Base-by-base conservation (phyloP, 768 basidiomycete species). In the Aureoboletus auriporus region DNA sequence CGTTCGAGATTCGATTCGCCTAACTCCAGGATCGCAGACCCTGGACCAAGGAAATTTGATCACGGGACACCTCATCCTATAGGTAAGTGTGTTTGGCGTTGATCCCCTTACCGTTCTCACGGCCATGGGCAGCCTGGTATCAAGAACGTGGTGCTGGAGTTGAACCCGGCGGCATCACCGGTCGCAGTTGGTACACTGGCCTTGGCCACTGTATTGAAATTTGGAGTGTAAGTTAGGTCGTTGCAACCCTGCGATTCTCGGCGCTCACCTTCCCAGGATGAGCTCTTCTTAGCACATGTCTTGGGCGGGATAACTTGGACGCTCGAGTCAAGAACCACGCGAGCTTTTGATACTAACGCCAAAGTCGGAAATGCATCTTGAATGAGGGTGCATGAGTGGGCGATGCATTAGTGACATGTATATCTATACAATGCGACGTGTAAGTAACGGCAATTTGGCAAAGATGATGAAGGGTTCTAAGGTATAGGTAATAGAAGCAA, bases 101-200 rank as follows among this genome's bases (percentile, higher is more conserved):
- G 26, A 17, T 46, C 37, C 7, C 28, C 28, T 27, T 40, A 9
- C 20, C 33, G 33, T 39, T 46, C 39, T 59, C 6, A 56, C 35
- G 12, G n/a, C 30, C 14, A 23, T 12, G 34, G 9, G 13, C 53
- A 89, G 89, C 92, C 17, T 93, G 89, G 90, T 92, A 78, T 63
- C 89, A 91, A 65, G 82, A 85, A 54, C 76, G 73, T 3, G 86
- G 86, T 14, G 80, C 83, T 27, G 88, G 88, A 0, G 78, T 80
- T 4, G 71, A 78, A 53, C 63, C 60, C 26, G 65, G 72, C 16
- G 63, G 74, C 23, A 58, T 61, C 35, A 75, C 82, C 3, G 91
- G 89, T 17, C 77, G 90, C 33, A 89, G 87, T 57, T 93, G 88
- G 70, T 93, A 89, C 63, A 93, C 91, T 1, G 76, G 82, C 52